Evolutionary conservation across 2,329 filamentous ascomycete species (phyloP).

Genomic region (Calonectria fujianensis): DNA sequence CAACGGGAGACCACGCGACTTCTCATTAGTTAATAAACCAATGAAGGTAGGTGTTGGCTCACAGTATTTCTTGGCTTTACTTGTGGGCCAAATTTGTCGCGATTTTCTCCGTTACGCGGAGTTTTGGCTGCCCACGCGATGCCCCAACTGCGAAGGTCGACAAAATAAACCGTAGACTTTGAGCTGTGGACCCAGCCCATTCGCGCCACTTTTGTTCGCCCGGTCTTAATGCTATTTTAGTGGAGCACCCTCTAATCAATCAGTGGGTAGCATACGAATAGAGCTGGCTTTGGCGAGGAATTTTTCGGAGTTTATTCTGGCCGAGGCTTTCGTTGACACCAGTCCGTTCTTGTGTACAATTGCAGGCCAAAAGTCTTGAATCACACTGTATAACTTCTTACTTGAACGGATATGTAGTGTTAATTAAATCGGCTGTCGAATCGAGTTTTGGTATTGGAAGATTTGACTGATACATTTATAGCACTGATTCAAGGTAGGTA

Average conservation of each 20-base stretch:
- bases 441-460: not conserved
- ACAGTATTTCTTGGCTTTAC: not conserved
- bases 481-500: too few species aligned
- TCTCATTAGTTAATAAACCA: not conserved
- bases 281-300: conserved; percentile 8
- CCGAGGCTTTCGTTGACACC: not conserved
- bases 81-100: not conserved
- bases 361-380: not conserved
- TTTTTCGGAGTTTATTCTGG: conserved; percentile 1
- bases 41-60: not conserved
- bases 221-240: conserved; percentile 18
- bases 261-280: conserved; percentile 10
- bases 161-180: conserved; percentile 2
- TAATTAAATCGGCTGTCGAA: not conserved
- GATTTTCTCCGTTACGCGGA: not conserved
- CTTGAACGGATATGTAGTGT: not conserved
- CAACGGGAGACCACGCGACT: conserved; percentile 6
- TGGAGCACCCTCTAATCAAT: conserved; percentile 14
- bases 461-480: not conserved
- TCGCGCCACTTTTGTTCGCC: conserved; percentile 5
- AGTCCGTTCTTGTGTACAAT: not conserved
- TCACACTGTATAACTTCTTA: not conserved
- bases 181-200: not conserved
- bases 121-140: not conserved
- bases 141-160: not conserved